Conservation (phyloP, 345 rosid genomes). For the Eucalyptus microcorys region DNA sequence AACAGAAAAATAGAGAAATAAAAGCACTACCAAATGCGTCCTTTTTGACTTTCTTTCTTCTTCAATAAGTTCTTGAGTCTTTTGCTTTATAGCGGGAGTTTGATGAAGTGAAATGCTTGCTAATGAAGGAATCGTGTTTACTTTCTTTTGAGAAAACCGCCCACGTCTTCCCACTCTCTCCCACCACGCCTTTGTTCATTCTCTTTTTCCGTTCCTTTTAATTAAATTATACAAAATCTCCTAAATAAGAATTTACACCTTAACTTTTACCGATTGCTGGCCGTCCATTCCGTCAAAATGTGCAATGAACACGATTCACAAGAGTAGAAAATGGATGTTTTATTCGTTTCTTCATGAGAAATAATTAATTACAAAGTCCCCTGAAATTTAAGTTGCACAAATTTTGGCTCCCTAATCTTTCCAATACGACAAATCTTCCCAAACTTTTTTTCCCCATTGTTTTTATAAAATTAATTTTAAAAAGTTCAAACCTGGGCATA, state of each 20-base stretch:
- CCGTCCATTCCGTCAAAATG: neutral
- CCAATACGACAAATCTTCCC: neutral
- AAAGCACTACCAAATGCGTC: no score
- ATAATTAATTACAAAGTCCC: neutral
- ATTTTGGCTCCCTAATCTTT: neutral
- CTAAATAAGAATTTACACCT: neutral
- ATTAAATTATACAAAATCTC: neutral
- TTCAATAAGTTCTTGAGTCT: neutral
- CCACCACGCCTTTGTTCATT: neutral
- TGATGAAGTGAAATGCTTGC: neutral
- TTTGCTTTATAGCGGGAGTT: neutral
- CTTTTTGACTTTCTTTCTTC: neutral
- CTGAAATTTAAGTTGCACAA: neutral
- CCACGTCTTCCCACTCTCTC: neutral
- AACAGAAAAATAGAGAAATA: no score
- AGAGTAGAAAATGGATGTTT: neutral
- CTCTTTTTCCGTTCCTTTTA: neutral
- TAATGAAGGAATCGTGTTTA: neutral
- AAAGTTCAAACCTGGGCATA: neutral
- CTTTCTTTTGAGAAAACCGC: neutral
- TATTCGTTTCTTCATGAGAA: neutral
- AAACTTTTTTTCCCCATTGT: neutral
- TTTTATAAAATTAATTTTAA: neutral
- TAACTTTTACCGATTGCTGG: neutral
- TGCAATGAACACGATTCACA: neutral